Conservation (phyloP, 768 basidiomycete genomes). For the Pisolithus orientalis region DNA sequence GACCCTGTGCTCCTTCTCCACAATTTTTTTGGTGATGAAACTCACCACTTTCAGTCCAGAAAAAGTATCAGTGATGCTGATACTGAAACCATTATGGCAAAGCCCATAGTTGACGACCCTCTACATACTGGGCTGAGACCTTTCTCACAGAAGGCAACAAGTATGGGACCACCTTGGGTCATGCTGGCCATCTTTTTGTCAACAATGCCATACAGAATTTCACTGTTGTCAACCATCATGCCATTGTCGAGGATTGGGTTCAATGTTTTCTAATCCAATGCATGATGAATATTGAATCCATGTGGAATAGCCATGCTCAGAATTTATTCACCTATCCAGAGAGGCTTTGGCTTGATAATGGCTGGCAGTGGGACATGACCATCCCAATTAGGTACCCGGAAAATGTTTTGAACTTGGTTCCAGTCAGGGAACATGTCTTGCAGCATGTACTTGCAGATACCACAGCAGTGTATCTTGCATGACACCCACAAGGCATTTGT, state of each 20-base stretch:
- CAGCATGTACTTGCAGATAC: constrained; percentile 94
- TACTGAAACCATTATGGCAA: constrained; percentile 98
- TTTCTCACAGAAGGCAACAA: constrained; percentile 96
- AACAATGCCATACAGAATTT: constrained; percentile 90
- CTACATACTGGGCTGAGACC: constrained; percentile 92
- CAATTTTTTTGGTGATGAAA: constrained; percentile 77
- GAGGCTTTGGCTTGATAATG: constrained; percentile 92
- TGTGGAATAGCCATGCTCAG: constrained; percentile 87
- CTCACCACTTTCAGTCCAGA: constrained; percentile 87
- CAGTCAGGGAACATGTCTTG: constrained; percentile 95
- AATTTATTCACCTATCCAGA: constrained; percentile 98
- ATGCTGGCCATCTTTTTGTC: constrained; percentile 99
- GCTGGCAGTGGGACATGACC: constrained; percentile 87
- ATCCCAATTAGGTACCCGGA: constrained; percentile 98
- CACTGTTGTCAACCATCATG: constrained; percentile 94
- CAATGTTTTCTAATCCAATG: constrained; percentile 69
- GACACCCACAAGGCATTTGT: constrained; percentile 99
- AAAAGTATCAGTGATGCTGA: constrained; percentile 98
- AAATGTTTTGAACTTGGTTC: constrained; percentile 93
- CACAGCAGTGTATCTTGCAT: constrained; percentile 98
- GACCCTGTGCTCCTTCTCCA: constrained; percentile 77
- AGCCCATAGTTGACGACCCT: constrained; percentile 98
- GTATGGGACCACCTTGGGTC: constrained; percentile 88
- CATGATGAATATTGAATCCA: constrained; percentile 88
- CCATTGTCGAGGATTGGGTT: constrained; percentile 90